Evolutionary conservation across 2,329 filamentous ascomycete genomes (phyloP), one percentile per base, ranked within the genome.

Genomic region (Ophiosphaerella herpotricha): DNA sequence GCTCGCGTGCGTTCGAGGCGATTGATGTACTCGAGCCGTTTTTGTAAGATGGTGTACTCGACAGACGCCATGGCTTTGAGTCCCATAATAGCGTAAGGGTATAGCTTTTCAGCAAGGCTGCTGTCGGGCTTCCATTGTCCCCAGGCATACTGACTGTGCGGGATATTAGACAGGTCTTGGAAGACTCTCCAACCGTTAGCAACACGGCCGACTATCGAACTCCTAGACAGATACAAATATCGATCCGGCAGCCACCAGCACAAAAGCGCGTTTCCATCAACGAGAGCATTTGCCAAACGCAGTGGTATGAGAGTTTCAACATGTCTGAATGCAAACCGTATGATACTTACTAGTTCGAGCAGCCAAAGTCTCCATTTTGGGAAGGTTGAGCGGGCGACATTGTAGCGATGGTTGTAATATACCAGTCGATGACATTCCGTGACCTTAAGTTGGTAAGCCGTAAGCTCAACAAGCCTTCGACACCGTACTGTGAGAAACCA

Each of bases 151-250:
- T 66, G 53, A 2, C 64, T 42, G 26, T 53, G 46, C 2, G 68
- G 64, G 29, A 71, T 69, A 4, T 52, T 60, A 3, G 60, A 60
- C 2, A 73, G 46, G 4, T 50, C 52, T 32, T 54, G 44, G 13
- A 72, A 41, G 9, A 71, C 58, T 16, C 58, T 47, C 61, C 63
- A 72, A 14, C 68, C 68, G 44, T 61, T 66, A 13, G 64, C 59
- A 14, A 70, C 54, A 33, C 64, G 57, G 8, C 41, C 46, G 18
- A 5, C 4, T 21, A 21, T 21, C 18, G 18, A 21, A 3, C 18
- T 21, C 18, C 18, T 5, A 21, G 18, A 21, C 18, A 21, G 18
- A 21, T 21, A 4, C 4, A 21, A 21, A 21, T 5, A 21, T 21
- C 4, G 18, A 21, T 21, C 18, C 18, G 18, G 18, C 18, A 21